phyloP scores from a whole-genome alignment of 1,284 basidiomycete species.

The Leccinum subspadiceum region DNA sequence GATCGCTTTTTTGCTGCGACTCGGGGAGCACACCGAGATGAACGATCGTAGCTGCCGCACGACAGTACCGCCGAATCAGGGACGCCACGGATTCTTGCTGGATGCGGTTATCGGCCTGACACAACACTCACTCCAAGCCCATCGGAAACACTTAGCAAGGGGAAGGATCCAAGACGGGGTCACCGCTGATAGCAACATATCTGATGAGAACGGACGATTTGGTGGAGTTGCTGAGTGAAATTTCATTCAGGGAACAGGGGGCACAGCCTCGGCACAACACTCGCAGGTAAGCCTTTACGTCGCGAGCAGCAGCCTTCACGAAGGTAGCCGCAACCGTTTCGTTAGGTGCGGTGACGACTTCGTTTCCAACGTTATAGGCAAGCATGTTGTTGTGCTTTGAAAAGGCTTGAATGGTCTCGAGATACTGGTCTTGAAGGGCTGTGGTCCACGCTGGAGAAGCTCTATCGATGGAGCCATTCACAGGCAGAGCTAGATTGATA shows the following conservation, averaged over 20 bases:
- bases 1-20: too few relatives aligned
- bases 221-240: slow-evolving; percentile 55
- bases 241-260: background rate
- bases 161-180: slow-evolving; percentile 60
- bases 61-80: too few relatives aligned
- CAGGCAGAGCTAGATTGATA: slow-evolving; percentile 80
- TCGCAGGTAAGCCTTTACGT: slow-evolving; percentile 82
- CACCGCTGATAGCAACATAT: slow-evolving; percentile 84
- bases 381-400: slow-evolving; percentile 77
- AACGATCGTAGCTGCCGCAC: too few relatives aligned
- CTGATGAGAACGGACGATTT: slow-evolving; percentile 71
- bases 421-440: slow-evolving; percentile 79
- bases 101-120: too few relatives aligned
- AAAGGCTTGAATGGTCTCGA: slow-evolving; percentile 76
- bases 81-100: too few relatives aligned
- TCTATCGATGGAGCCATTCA: slow-evolving; percentile 87
- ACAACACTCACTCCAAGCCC: too few relatives aligned
- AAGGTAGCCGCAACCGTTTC: slow-evolving; percentile 72
- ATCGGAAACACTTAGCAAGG: slow-evolving; percentile 46
- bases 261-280: slow-evolving; percentile 22
- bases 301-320: slow-evolving; percentile 89
- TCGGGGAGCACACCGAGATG: too few relatives aligned
- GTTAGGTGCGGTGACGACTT: slow-evolving; percentile 65
- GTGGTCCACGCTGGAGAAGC: slow-evolving; percentile 77
- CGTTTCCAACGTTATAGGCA: slow-evolving; percentile 87